A percentile compares a stretch with the other conserved stretches of the same genome.
Evolutionary conservation across 2,329 filamentous ascomycete species (phyloP).

Genomic region (Fusarium temperatum): DNA sequence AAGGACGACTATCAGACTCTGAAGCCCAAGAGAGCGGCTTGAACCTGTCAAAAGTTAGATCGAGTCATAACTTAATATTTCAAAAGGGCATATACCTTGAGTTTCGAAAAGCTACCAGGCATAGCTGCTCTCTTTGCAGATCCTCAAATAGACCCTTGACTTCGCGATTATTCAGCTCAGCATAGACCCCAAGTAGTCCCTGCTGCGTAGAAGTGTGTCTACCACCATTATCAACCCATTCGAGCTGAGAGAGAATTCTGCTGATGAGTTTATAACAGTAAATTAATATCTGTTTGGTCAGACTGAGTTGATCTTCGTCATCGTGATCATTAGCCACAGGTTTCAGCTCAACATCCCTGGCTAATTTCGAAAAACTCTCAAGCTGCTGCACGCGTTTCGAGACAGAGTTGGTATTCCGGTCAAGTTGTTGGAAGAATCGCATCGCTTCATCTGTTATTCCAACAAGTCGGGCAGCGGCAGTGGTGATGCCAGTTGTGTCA

Average conservation of each 20-base stretch:
- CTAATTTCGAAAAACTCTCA: background rate
- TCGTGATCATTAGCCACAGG: background rate
- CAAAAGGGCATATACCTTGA: background rate
- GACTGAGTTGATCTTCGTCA: background rate
- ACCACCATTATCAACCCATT: background rate
- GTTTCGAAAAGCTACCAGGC: background rate
- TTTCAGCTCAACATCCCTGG: background rate
- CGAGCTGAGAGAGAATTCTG: background rate
- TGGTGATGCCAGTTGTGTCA: background rate
- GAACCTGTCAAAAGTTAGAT: background rate
- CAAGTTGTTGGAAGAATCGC: background rate
- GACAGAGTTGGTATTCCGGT: background rate
- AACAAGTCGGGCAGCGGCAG: background rate
- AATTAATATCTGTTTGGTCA: background rate
- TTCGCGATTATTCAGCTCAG: background rate
- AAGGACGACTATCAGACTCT: background rate
- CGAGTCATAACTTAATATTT: fast-evolving
- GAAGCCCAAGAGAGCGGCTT: background rate
- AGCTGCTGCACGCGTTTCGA: background rate
- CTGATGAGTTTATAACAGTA: background rate
- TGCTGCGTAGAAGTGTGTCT: background rate
- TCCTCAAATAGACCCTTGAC: background rate
- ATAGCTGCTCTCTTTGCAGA: background rate
- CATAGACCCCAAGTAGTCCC: background rate
- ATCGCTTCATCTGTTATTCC: constrained; percentile 7